Base-by-base conservation (phyloP, 768 basidiomycete genomes). In the Amanita thiersii region DNA sequence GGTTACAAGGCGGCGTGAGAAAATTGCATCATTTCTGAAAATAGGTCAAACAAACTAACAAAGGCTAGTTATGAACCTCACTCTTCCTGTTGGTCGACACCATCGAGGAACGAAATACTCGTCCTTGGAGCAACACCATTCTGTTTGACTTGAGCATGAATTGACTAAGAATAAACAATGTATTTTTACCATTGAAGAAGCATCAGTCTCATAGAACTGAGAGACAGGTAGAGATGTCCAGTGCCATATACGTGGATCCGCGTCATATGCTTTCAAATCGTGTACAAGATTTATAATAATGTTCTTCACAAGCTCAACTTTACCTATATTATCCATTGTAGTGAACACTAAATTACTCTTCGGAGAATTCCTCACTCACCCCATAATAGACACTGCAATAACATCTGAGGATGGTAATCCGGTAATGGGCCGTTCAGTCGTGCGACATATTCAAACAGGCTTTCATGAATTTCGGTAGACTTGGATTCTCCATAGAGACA, bases 331-430 rank as follows among this genome's bases (percentile, higher is more conserved):
- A 39, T 26, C 24, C 49, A 37, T 40, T 11, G 28, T 25, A 31
- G 25, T 28, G 3, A 29, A 24, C 9, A n/a, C 30, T 28, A 11
- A 15, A 35, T 9, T 10, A 39, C 28, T 36, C 9, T 30, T 30
- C 29, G 14, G 9, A 15, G 12, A 25, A 21, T 15, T 39, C 24
- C 4, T 8, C 36, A 56, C 77, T 43, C 50, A 93, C 93, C 84
- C 92, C 91, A 94, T 5, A 96, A 63, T 41, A 97, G 66, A 55
- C 90, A 94, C 54, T 97, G 93, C 9, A 92, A 62, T 12, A 98
- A 57, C 73, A 94, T 83, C 54, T 93, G 89, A 3, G 94, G 93
- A 61, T 97, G 90, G 57, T 88, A 92, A 58, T 96, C 88, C 12
- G 79, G 75, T 25, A 97, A 62, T 3, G 94, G 92, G 0, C 89